These are phyloP conservation scores for Acacia acuminata DNA, from an alignment of 306 rosid species.

Conservation along the genomic window DNA sequence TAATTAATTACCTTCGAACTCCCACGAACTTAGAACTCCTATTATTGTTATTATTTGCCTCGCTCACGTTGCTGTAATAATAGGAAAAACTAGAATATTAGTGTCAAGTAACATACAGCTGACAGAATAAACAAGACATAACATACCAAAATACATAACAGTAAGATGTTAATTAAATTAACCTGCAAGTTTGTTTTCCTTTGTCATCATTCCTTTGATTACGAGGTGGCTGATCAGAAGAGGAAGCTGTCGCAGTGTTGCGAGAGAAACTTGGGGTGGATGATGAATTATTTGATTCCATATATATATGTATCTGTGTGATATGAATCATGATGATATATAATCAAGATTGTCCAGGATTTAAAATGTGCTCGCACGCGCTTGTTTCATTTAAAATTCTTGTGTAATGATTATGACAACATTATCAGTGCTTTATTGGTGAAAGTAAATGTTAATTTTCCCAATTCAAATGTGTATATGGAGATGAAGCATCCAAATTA, in stretches of 20 bases:
- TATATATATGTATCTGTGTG: too few relatives aligned
- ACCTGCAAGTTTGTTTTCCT: background rate
- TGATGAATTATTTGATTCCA: too few relatives aligned
- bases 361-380: background rate
- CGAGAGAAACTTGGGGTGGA: background rate
- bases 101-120: background rate
- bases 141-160: background rate
- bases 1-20: background rate
- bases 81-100: background rate
- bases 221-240: background rate
- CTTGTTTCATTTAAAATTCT: background rate
- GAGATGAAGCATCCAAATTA: background rate
- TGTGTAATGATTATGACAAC: background rate
- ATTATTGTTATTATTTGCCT: background rate
- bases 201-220: background rate
- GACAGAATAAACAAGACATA: background rate
- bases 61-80: background rate
- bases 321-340: background rate
- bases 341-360: background rate
- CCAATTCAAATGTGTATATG: background rate
- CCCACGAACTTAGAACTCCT: background rate
- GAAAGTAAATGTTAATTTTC: background rate
- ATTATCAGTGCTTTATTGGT: background rate
- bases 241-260: background rate
- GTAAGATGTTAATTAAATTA: background rate